Base-by-base conservation (phyloP, 345 rosid genomes). In the Ricinus communis region DNA sequence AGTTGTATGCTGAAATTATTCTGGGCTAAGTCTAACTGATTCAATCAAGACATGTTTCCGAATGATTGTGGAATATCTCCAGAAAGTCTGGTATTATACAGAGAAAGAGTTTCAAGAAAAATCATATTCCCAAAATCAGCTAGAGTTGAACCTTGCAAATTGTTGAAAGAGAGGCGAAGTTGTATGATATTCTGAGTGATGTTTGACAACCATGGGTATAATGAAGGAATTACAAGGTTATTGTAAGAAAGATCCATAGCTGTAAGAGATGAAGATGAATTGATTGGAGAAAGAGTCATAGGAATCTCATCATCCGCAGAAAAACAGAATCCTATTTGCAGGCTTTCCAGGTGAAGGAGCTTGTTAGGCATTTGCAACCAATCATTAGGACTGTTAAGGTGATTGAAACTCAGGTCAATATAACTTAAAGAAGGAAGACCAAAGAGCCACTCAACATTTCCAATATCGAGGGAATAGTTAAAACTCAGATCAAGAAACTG, bases 161-260 rank as follows among this genome's bases (percentile, higher is more conserved):
- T 36, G 27, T 61, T 70, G 11, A 4, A 6, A 0, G 5, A 0
- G 15, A 79, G 79, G 52, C 43, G 36, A 30, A 65, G 74, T 31
- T 13, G n/a, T 61, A 14, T 40, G 19, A 76, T 66, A 18, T 53
- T 62, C 15, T 21, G 47, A 40, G 62, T 59, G 9, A 65, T 58
- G 62, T 43, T 61, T 49, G 31, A 60, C 19, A 79, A 10, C 82
- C 78, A 74, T 2, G 36, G 21, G 41, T 51, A 54, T 36, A 57
- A 8, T 31, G 76, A 18, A 19, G 45, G 52, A 25, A 66, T 19
- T 7, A 72, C 8, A 41, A 40, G 74, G 52, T 24, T 8, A 24
- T 62, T 65, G 0, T 0, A 0, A 65, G 47, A 40, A 18, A 74
- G 63, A 74, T 58, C 51, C 21, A 65, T 36, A 38, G 19, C n/a